phyloP scores from a whole-genome alignment of 768 basidiomycete genomes.

The Mycena maculata region DNA sequence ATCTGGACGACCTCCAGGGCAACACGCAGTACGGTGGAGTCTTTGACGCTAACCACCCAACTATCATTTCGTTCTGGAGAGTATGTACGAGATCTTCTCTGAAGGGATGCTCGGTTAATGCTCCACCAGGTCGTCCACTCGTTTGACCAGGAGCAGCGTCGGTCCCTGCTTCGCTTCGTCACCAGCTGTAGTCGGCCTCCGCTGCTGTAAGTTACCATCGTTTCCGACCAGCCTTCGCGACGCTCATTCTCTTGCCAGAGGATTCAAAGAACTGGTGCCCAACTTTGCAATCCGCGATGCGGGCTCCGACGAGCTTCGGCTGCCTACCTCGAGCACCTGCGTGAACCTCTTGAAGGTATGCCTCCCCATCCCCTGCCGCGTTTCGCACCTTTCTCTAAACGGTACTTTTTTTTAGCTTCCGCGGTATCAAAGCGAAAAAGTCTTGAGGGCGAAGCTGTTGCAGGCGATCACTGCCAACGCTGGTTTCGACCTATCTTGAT shows the following conservation, averaged over 20 bases:
- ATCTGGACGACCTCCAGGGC: conserved; percentile 80
- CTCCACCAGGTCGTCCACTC: conserved; percentile 72
- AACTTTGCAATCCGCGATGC: conserved; percentile 90
- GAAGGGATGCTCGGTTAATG: neutral
- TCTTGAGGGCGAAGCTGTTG: conserved; percentile 79
- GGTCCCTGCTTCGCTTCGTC: conserved; percentile 86
- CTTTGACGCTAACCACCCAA: conserved; percentile 75
- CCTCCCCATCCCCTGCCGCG: neutral
- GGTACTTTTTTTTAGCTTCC: conserved; percentile 83
- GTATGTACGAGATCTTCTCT: conserved; percentile 50
- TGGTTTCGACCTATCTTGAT: conserved; percentile 91
- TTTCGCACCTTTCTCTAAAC: too few species aligned
- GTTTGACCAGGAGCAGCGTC: conserved; percentile 84
- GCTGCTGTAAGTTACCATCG: conserved; percentile 69
- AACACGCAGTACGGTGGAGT: conserved; percentile 88
- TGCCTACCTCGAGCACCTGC: conserved; percentile 87
- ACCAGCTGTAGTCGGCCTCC: conserved; percentile 94
- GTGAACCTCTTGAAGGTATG: conserved; percentile 90
- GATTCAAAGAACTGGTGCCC: conserved; percentile 89
- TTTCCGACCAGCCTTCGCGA: neutral
- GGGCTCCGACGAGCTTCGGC: conserved; percentile 74
- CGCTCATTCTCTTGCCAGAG: conserved; percentile 53
- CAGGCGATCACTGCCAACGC: conserved; percentile 90
- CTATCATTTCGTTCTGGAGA: conserved; percentile 87
- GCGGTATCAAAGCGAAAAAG: conserved; percentile 69